phyloP scores from a whole-genome alignment of 2,329 filamentous ascomycete genomes.

The Ophiostoma angusticollis region DNA sequence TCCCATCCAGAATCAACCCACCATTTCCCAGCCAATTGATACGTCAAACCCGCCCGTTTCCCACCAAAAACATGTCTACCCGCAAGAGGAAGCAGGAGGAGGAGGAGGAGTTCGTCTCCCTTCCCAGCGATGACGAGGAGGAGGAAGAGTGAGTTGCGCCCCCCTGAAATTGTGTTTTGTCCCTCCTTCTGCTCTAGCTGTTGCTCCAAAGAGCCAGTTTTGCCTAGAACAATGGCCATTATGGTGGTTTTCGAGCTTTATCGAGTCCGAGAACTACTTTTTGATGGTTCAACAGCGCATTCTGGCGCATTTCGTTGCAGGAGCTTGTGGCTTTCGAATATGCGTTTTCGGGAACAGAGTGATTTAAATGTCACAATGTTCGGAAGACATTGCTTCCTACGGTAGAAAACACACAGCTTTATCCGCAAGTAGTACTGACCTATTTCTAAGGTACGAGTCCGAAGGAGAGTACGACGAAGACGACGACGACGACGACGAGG shows the following conservation, averaged over 20 bases:
- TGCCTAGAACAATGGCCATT: too few relatives aligned
- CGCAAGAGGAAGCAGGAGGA: slow-evolving; percentile 43
- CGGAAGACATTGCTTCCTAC: too few relatives aligned
- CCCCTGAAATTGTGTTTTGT: not conserved
- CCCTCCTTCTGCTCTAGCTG: not conserved
- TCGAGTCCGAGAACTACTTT: too few relatives aligned
- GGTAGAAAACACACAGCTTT: not conserved
- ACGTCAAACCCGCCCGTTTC: slow-evolving; percentile 4
- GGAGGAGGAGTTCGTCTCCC: slow-evolving; percentile 41
- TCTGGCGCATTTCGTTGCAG: too few relatives aligned
- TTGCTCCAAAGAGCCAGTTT: too few relatives aligned
- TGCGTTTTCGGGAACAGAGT: too few relatives aligned
- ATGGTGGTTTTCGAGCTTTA: too few relatives aligned
- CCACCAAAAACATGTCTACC: slow-evolving; percentile 27
- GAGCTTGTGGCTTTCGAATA: too few relatives aligned
- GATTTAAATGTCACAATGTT: too few relatives aligned
- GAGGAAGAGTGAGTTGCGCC: slow-evolving; percentile 42
- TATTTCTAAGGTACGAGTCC: slow-evolving; percentile 2
- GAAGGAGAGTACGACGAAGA: slow-evolving; percentile 15
- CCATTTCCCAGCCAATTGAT: slow-evolving; percentile 10
- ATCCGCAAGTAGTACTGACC: not conserved
- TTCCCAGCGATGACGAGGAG: slow-evolving; percentile 38
- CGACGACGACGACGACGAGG: slow-evolving; percentile 18
- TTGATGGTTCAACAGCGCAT: too few relatives aligned
- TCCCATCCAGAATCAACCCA: slow-evolving; percentile 3